Percentiles rank a stretch among this genome's conserved stretches.
These are phyloP conservation scores for Rhazya stricta DNA, from an alignment of 257 asterid genomes.

Conservation along the genomic window DNA sequence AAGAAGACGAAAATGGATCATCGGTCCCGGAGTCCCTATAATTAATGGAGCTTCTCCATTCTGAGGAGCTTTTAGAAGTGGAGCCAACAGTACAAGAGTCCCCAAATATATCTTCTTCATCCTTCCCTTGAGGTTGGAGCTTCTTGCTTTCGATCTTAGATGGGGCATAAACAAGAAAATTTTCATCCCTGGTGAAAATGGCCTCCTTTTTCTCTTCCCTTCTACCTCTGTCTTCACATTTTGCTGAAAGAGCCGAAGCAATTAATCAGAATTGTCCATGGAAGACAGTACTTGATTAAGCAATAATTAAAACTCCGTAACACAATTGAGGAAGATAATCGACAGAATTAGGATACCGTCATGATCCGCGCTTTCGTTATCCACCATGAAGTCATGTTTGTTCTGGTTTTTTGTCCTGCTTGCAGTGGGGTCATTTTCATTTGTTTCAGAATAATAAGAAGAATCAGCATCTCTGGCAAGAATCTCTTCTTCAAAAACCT, in stretches of 20 bases:
- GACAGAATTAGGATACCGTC: slow-evolving; percentile 21
- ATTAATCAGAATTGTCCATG: not conserved
- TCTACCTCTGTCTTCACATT: slow-evolving; percentile 11
- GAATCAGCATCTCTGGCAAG: slow-evolving; percentile 35
- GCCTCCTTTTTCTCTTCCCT: slow-evolving; percentile 25
- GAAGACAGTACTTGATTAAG: not conserved
- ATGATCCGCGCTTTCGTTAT: slow-evolving; percentile 15
- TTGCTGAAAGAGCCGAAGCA: slow-evolving; percentile 14
- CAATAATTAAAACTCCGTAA: not conserved
- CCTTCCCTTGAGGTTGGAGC: slow-evolving; percentile 29
- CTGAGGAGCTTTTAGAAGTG: slow-evolving; percentile 82
- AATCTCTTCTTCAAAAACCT: slow-evolving; percentile 35
- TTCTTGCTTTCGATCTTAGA: slow-evolving; percentile 42
- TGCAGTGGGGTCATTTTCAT: slow-evolving; percentile 39
- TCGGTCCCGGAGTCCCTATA: slow-evolving; percentile 55
- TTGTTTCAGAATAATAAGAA: slow-evolving; percentile 26
- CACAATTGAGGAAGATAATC: not conserved
- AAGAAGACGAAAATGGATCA: slow-evolving; percentile 81
- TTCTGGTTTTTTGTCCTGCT: slow-evolving; percentile 17
- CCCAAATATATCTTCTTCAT: slow-evolving; percentile 53
- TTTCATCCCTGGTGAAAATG: slow-evolving; percentile 36
- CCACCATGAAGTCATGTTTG: slow-evolving; percentile 13
- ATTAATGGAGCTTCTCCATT: slow-evolving; percentile 79
- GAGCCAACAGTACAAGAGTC: slow-evolving; percentile 79
- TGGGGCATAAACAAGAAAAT: slow-evolving; percentile 48